A percentile compares a stretch with the other conserved stretches of the same genome.
Evolutionary conservation across 1,139 yeast species (phyloP).

Genomic region (Taiozyma sp.): DNA sequence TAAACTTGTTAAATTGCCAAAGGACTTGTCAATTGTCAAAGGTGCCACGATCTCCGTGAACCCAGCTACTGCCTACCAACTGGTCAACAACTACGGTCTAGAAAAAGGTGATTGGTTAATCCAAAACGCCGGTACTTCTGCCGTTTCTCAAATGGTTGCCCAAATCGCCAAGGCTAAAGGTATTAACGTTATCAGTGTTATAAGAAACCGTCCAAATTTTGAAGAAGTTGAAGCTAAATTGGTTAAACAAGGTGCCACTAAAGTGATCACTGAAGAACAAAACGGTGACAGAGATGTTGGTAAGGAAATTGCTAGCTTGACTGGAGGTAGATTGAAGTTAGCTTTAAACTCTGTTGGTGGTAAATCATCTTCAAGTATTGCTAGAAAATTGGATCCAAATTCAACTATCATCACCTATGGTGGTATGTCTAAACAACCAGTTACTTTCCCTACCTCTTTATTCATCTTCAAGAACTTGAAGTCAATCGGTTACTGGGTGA

Average conservation of each 20-base stretch:
- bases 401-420: constrained; percentile 87
- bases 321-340: constrained; percentile 56
- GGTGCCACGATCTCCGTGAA: constrained; percentile 91
- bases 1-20: constrained; percentile 48
- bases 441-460: constrained; percentile 79
- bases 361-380: constrained; percentile 70
- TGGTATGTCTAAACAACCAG: constrained; percentile 97
- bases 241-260: constrained; percentile 78
- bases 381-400: constrained; percentile 74
- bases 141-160: constrained; percentile 91
- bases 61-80: constrained; percentile 88
- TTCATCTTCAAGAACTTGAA: constrained; percentile 87
- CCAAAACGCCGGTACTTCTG: constrained; percentile 95
- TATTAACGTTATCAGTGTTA: constrained; percentile 76
- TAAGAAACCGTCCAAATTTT: constrained; percentile 78
- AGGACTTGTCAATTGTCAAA: constrained; percentile 47
- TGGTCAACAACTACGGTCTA: constrained; percentile 72
- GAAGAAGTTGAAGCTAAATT: constrained; percentile 43
- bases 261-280: constrained; percentile 87
- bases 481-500: constrained; percentile 91
- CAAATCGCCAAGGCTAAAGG: constrained; percentile 83
- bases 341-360: constrained; percentile 96
- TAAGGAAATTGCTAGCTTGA: constrained; percentile 57
- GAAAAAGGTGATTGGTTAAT: constrained; percentile 84
- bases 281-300: constrained; percentile 64